Percentiles rank a stretch among this genome's conserved stretches.
Conservation (phyloP, 257 asterid species). For the Solanum medicagineum region DNA sequence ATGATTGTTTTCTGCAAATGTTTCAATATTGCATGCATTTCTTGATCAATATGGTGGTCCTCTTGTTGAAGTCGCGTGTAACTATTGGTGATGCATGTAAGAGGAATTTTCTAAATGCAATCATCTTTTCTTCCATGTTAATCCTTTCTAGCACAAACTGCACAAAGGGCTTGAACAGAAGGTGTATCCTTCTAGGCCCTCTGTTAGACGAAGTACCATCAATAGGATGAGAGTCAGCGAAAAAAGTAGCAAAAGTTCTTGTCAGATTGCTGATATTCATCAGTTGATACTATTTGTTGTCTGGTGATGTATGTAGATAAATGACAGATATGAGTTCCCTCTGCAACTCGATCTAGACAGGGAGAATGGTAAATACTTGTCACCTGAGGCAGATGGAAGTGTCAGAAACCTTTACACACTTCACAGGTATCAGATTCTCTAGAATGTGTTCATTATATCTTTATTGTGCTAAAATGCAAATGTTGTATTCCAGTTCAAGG, state of each 20-base stretch:
- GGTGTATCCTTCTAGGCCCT: neutral
- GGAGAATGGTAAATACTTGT: slow-evolving; percentile 84
- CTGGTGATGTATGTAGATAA: slow-evolving; percentile 50
- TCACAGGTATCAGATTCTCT: slow-evolving; percentile 48
- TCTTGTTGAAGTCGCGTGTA: neutral
- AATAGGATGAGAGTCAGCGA: neutral
- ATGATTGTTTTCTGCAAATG: neutral
- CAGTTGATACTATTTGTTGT: neutral
- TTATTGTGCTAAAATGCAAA: neutral
- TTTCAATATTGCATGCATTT: neutral
- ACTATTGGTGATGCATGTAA: neutral
- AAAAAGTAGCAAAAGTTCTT: neutral
- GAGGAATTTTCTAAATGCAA: neutral
- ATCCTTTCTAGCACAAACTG: neutral
- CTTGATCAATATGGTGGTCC: neutral
- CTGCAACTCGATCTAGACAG: slow-evolving; percentile 91
- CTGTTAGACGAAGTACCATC: neutral
- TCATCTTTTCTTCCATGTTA: neutral
- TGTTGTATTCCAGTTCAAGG: neutral
- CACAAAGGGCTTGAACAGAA: neutral
- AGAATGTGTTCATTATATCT: neutral
- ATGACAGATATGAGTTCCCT: slow-evolving; percentile 93
- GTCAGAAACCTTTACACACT: slow-evolving; percentile 83
- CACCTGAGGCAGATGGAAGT: slow-evolving; percentile 88
- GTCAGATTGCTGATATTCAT: neutral